A percentile compares a stretch with the other conserved stretches of the same genome.
These are phyloP conservation scores for Lactarius indigo DNA, from an alignment of 768 basidiomycete genomes.

Conservation along the genomic window DNA sequence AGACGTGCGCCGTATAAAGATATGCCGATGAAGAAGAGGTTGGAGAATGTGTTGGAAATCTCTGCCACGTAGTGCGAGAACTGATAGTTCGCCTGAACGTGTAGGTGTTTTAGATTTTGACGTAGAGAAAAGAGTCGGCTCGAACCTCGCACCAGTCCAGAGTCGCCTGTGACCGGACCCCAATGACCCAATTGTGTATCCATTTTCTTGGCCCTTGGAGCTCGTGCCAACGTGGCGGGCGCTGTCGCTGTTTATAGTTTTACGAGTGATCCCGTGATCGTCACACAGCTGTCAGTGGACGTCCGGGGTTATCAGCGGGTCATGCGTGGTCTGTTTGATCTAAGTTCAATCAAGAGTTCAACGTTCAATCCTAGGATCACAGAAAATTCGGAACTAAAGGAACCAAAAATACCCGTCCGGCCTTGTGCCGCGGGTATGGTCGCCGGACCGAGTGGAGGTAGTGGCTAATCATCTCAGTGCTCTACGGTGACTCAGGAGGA, in stretches of 20 bases:
- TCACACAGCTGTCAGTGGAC: not conserved
- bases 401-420: not conserved
- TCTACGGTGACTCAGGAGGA: no score
- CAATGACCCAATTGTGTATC: slow-evolving; percentile 31
- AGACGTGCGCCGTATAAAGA: slow-evolving; percentile 47
- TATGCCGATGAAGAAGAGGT: slow-evolving; percentile 53
- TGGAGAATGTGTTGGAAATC: slow-evolving; percentile 64
- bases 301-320: no score
- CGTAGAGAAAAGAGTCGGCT: not conserved
- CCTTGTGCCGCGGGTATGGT: not conserved
- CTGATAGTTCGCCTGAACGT: slow-evolving; percentile 64
- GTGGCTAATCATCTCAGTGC: no score
- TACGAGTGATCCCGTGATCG: not conserved
- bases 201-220: not conserved
- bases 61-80: slow-evolving; percentile 77
- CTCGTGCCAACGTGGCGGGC: no score
- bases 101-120: not conserved
- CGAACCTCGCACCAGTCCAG: slow-evolving; percentile 73
- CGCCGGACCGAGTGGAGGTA: not conserved
- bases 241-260: no score
- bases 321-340: no score
- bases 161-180: slow-evolving; percentile 66
- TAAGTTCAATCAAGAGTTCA: no score
- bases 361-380: no score
- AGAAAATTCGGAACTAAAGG: no score